A percentile compares a stretch with the other conserved stretches of the same genome.
These are phyloP conservation scores for Phialophora tarda DNA, from an alignment of 2,329 filamentous ascomycete species.

Conservation along the genomic window DNA sequence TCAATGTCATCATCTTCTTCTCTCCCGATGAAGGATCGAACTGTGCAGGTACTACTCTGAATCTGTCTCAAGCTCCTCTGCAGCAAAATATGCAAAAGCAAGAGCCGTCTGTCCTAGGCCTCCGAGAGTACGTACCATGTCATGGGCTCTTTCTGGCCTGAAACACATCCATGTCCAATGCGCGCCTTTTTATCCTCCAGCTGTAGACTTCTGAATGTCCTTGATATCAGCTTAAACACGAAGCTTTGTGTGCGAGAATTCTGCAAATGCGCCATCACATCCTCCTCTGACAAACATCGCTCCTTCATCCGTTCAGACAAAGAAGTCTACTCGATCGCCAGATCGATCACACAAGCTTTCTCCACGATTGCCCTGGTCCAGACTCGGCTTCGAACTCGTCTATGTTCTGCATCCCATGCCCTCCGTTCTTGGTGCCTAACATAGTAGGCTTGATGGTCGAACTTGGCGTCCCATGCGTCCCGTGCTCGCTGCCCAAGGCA, in stretches of 20 bases:
- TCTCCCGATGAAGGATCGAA: not conserved
- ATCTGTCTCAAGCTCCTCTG: not conserved
- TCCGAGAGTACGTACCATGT: not conserved
- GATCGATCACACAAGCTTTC: constrained; percentile 14
- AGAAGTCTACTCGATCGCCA: not conserved
- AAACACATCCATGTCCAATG: not conserved
- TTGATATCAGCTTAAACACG: not conserved
- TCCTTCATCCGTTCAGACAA: not conserved
- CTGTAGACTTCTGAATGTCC: not conserved
- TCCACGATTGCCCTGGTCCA: constrained; percentile 17
- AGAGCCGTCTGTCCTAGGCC: not conserved
- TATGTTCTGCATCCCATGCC: not conserved
- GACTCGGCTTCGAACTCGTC: not conserved
- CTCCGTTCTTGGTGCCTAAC: not conserved
- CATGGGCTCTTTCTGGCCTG: not conserved
- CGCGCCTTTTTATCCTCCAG: not conserved
- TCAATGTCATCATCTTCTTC: not conserved
- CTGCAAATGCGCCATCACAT: not conserved
- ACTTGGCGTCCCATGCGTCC: not conserved
- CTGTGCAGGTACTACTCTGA: not conserved
- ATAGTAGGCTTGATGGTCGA: not conserved
- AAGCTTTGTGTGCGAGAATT: not conserved
- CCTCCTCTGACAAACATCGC: not conserved
- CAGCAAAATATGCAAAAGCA: not conserved
- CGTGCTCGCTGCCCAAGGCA: constrained; percentile 18